A percentile compares a stretch with the other conserved stretches of the same genome.
Conservation (phyloP, 2,329 filamentous ascomycete species). For the Capronia coronata region DNA sequence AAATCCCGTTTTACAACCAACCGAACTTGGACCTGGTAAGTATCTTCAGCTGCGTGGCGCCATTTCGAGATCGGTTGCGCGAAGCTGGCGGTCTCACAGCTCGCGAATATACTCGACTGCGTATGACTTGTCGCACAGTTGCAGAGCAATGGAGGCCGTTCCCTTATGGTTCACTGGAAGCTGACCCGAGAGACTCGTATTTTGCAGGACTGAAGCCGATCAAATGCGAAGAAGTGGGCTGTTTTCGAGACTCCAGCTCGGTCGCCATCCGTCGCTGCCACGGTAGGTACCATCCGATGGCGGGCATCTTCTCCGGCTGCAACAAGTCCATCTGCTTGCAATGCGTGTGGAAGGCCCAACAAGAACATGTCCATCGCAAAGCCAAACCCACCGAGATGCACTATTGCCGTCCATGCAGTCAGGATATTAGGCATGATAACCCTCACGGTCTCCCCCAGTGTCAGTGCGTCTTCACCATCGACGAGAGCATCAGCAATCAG, state of each 20-base stretch:
- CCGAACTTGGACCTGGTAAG: constrained; percentile 5
- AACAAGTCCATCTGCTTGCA: constrained; percentile 8
- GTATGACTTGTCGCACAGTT: constrained; percentile 10
- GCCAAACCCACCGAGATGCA: constrained; percentile 9
- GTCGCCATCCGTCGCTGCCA: constrained; percentile 7
- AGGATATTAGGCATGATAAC: not conserved
- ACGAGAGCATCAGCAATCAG: constrained; percentile 1
- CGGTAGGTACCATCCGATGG: not conserved
- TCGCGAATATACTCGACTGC: constrained; percentile 9
- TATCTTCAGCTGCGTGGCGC: constrained; percentile 2
- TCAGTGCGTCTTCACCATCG: not conserved
- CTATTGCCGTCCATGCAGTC: constrained; percentile 13
- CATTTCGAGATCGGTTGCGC: constrained; percentile 10
- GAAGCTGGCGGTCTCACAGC: constrained; percentile 2
- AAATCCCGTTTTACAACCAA: not conserved
- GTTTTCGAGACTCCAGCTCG: constrained; percentile 1
- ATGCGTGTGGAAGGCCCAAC: constrained; percentile 8
- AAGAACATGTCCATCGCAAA: not conserved
- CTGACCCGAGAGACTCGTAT: constrained; percentile 10
- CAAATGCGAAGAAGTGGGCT: constrained; percentile 6
- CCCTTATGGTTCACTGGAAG: constrained; percentile 1
- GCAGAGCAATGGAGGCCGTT: constrained; percentile 9
- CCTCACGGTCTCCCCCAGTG: not conserved
- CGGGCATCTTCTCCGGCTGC: constrained; percentile 8
- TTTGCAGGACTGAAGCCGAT: constrained; percentile 6